Evolutionary conservation across 1,284 basidiomycete genomes (phyloP).

Genomic region (Sporisorium iseilematis-ciliati): DNA sequence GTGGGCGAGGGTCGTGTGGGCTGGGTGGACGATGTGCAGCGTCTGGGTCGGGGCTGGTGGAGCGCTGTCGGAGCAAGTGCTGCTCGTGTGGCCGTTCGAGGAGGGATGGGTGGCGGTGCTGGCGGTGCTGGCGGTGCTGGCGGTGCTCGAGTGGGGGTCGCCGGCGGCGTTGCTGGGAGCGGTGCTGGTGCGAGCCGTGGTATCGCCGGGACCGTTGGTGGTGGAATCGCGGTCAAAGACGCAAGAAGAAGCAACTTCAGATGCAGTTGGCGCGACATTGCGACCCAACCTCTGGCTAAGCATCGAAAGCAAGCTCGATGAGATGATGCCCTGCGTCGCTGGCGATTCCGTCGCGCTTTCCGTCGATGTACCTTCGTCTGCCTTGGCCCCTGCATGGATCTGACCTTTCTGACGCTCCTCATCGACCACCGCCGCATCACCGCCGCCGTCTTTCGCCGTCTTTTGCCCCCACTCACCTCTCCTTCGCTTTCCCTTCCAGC

Average conservation of each 20-base stretch:
- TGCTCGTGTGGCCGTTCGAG: background rate
- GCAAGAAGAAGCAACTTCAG: no score
- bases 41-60: slow-evolving; percentile 14
- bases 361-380: no score
- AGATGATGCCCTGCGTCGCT: slow-evolving; percentile 21
- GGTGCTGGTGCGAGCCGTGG: background rate
- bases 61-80: background rate
- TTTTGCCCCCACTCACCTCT: background rate
- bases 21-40: slow-evolving; percentile 6
- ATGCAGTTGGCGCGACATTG: no score
- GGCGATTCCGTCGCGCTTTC: no score
- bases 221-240: background rate
- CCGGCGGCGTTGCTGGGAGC: background rate
- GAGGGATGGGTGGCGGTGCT: background rate
- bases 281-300: slow-evolving; percentile 24
- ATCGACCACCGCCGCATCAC: background rate
- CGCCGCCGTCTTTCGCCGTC: background rate
- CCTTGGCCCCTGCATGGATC: background rate
- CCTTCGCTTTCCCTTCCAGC: background rate
- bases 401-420: background rate
- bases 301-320: slow-evolving; percentile 15
- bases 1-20: slow-evolving; percentile 6
- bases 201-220: background rate
- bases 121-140: background rate
- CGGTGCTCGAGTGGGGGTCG: no score